Evolutionary conservation across 2,329 filamentous ascomycete species (phyloP).

Genomic region (Fusarium gaditjirri): DNA sequence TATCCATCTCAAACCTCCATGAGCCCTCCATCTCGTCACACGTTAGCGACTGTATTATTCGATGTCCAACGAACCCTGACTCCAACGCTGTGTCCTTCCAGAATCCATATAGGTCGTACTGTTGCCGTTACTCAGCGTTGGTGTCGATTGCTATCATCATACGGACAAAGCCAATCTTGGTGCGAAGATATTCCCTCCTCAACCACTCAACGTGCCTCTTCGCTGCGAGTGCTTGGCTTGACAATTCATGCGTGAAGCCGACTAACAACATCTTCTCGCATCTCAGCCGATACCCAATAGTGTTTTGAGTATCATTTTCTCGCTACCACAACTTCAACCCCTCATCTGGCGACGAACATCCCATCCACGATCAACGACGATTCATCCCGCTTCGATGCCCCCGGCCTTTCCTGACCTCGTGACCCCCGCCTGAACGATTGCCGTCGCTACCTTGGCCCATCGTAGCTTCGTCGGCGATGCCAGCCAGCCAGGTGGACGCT

Average conservation of each 20-base stretch:
- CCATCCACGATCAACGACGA: slow-evolving; percentile 24
- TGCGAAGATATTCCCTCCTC: slow-evolving; percentile 34
- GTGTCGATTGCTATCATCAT: slow-evolving; percentile 29
- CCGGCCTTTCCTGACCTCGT: slow-evolving; percentile 35
- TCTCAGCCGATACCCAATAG: slow-evolving; percentile 21
- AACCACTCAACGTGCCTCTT: slow-evolving; percentile 25
- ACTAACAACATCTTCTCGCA: slow-evolving; percentile 35
- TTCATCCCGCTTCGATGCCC: slow-evolving; percentile 39
- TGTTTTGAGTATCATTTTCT: slow-evolving; percentile 15
- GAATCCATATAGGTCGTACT: slow-evolving; percentile 24
- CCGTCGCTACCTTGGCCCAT: slow-evolving; percentile 27
- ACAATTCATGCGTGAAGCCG: slow-evolving; percentile 33
- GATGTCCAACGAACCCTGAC: slow-evolving; percentile 35
- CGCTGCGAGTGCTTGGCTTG: slow-evolving; percentile 25
- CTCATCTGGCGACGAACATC: slow-evolving; percentile 22
- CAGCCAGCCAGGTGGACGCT: slow-evolving; percentile 55
- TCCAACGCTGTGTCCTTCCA: slow-evolving; percentile 35
- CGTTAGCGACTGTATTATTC: slow-evolving; percentile 34
- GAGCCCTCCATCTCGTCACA: slow-evolving; percentile 42
- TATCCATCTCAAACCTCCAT: slow-evolving; percentile 45
- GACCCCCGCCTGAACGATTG: slow-evolving; percentile 34
- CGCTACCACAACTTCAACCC: slow-evolving; percentile 11
- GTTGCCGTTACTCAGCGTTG: slow-evolving; percentile 21
- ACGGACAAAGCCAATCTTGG: slow-evolving; percentile 20
- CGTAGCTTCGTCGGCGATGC: slow-evolving; percentile 48